phyloP scores from a whole-genome alignment of 441 rosid genomes.

The Euphorbia corollata region DNA sequence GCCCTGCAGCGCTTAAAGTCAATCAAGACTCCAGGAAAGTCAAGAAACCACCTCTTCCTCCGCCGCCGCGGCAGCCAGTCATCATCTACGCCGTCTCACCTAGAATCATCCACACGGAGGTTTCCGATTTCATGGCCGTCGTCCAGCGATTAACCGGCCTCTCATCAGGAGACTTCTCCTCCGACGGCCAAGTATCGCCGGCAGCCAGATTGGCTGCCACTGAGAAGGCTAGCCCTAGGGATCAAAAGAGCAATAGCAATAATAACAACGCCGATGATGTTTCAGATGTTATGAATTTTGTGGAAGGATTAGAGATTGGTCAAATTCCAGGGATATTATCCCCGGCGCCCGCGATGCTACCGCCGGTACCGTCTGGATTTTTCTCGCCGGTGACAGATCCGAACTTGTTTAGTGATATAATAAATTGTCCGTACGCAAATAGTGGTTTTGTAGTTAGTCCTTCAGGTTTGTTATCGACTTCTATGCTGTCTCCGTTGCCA shows the following conservation, averaged over 20 bases:
- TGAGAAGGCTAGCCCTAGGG: conserved; percentile 50
- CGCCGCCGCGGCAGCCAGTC: conserved; percentile 42
- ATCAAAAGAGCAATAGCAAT: neutral
- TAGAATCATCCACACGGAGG: conserved; percentile 55
- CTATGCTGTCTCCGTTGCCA: conserved; percentile 36
- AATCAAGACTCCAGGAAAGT: conserved; percentile 57
- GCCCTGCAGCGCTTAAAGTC: conserved; percentile 60
- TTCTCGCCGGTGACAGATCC: conserved; percentile 42
- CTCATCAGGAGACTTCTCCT: conserved; percentile 42
- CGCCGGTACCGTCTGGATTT: conserved; percentile 34
- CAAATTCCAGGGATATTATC: conserved; percentile 62
- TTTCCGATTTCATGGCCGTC: conserved; percentile 60
- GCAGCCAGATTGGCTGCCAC: conserved; percentile 75
- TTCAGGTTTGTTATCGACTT: conserved; percentile 29
- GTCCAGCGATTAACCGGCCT: conserved; percentile 70
- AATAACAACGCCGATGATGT: neutral
- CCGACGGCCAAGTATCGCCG: conserved; percentile 51
- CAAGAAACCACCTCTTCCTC: conserved; percentile 50
- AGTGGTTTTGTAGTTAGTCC: conserved; percentile 33
- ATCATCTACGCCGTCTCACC: conserved; percentile 74
- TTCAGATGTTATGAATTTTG: conserved; percentile 8
- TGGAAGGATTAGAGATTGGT: conserved; percentile 31
- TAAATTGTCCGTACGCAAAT: conserved; percentile 32
- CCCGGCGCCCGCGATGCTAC: conserved; percentile 51
- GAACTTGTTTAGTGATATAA: conserved; percentile 19